These are phyloP conservation scores for Lepraria neglecta DNA, from an alignment of 495 filamentous ascomycete genomes.

Conservation along the genomic window DNA sequence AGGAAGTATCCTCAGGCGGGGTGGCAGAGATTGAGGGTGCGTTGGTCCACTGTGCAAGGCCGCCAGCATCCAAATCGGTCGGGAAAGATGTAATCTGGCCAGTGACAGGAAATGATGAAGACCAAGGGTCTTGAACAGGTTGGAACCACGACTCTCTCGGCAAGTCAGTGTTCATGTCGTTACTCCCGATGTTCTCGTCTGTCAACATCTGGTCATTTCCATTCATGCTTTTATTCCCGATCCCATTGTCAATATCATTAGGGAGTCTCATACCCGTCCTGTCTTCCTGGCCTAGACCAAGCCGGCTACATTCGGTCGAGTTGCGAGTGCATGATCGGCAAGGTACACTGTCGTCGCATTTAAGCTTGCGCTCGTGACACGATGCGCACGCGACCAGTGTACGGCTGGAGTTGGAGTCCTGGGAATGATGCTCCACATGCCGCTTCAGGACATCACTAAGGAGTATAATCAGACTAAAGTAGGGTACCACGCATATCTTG, in stretches of 20 bases:
- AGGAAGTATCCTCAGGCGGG: neutral
- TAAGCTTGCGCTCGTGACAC: slow-evolving; percentile 27
- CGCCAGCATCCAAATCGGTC: no score
- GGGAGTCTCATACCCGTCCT: neutral
- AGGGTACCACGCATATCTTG: neutral
- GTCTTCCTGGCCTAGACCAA: neutral
- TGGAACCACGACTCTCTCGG: no score
- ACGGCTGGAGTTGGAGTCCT: slow-evolving; percentile 3
- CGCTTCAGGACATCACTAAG: slow-evolving; percentile 32
- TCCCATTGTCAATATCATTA: neutral
- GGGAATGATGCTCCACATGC: slow-evolving; percentile 29
- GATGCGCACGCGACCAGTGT: slow-evolving; percentile 25
- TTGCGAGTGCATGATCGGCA: slow-evolving; percentile 27
- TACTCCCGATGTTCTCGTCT: neutral
- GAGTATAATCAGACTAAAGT: no score
- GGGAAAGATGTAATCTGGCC: no score
- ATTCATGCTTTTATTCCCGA: slow-evolving; percentile 17
- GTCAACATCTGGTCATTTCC: neutral
- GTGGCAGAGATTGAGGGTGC: no score
- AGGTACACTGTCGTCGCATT: slow-evolving; percentile 28
- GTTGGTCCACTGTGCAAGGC: no score
- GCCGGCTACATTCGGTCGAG: slow-evolving; percentile 6
- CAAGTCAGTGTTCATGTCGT: no score
- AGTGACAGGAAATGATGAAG: no score
- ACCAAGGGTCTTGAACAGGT: no score